phyloP scores from a whole-genome alignment of 768 basidiomycete genomes.

The Clathrus columnatus region DNA sequence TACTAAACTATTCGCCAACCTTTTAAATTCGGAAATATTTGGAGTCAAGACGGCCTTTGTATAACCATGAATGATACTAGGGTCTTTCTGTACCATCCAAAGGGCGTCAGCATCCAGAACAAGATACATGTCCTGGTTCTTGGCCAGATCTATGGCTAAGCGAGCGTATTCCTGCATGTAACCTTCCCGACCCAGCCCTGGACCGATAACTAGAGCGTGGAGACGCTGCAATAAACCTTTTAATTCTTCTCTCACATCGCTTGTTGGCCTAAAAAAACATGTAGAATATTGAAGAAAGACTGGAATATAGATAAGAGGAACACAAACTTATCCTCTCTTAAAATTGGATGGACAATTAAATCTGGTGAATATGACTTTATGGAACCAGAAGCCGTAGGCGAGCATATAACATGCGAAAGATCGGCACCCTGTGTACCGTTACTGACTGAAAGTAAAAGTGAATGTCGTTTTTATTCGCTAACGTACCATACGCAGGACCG shows the following conservation, averaged over 20 bases:
- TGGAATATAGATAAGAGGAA: background rate
- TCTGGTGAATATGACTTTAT: constrained; percentile 98
- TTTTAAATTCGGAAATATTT: constrained; percentile 87
- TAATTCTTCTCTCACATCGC: constrained; percentile 43
- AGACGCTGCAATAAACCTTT: constrained; percentile 71
- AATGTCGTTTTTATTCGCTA: constrained; percentile 1
- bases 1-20: constrained; percentile 68
- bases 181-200: constrained; percentile 83
- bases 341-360: constrained; percentile 92
- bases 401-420: constrained; percentile 94
- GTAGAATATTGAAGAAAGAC: background rate
- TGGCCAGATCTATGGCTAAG: constrained; percentile 67
- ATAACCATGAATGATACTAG: constrained; percentile 72
- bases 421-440: constrained; percentile 65
- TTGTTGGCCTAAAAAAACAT: constrained; percentile 32
- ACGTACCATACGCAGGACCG: constrained; percentile 72
- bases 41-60: constrained; percentile 85
- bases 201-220: constrained; percentile 89
- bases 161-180: constrained; percentile 85
- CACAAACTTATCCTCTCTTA: constrained; percentile 58
- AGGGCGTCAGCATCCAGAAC: constrained; percentile 94
- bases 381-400: constrained; percentile 80
- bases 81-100: constrained; percentile 70
- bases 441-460: background rate
- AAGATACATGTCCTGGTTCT: constrained; percentile 69